phyloP scores from a whole-genome alignment of 176 grass and related monocot genomes.

The Cocos nucifera region DNA sequence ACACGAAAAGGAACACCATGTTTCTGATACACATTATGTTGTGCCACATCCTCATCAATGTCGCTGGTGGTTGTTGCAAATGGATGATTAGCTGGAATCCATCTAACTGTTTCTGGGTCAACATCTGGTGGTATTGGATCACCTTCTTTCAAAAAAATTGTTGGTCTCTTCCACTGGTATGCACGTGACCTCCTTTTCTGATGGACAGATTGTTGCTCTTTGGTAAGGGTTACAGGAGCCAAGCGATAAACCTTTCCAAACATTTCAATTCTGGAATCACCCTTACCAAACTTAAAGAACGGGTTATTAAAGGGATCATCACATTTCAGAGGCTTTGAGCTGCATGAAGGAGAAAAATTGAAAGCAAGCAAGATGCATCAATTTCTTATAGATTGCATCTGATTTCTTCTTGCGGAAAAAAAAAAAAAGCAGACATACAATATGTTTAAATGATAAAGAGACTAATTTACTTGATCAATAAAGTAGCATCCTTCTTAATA shows the following conservation, averaged over 20 bases:
- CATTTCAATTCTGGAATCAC: constrained; percentile 62
- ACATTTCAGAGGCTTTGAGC: constrained; percentile 49
- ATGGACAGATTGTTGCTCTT: constrained; percentile 70
- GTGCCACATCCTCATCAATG: constrained; percentile 68
- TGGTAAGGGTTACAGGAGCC: constrained; percentile 67
- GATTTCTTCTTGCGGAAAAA: no score
- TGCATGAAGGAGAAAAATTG: constrained; percentile 24
- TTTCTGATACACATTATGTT: constrained; percentile 86
- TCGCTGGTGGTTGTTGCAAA: constrained; percentile 72
- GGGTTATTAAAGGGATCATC: constrained; percentile 87
- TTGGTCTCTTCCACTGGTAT: constrained; percentile 93
- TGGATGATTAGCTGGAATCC: constrained; percentile 86
- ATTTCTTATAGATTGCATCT: no score
- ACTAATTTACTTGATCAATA: no score
- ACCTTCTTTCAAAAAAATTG: constrained; percentile 94
- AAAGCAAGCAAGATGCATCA: no score
- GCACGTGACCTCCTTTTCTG: constrained; percentile 66
- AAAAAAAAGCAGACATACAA: no score
- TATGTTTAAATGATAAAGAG: no score
- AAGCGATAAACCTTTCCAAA: constrained; percentile 90
- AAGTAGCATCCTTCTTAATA: no score
- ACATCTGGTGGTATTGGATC: constrained; percentile 73
- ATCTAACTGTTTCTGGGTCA: constrained; percentile 81
- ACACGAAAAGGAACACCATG: constrained; percentile 72
- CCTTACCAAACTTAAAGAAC: constrained; percentile 66